phyloP scores from a whole-genome alignment of 345 rosid genomes.

The Durio zibethinus region DNA sequence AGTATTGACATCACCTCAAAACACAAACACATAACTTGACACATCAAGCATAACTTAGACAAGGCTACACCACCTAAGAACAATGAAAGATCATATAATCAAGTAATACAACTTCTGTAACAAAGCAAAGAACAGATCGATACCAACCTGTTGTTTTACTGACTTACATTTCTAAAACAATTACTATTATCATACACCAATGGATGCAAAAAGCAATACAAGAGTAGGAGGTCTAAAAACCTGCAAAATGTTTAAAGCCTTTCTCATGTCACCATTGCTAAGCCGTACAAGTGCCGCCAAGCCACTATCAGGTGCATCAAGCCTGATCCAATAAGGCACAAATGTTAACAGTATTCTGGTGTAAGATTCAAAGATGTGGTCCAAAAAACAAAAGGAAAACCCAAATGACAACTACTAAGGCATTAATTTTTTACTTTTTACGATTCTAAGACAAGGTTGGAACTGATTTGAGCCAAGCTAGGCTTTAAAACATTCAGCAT shows the following conservation, averaged over 20 bases:
- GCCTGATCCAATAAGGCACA: constrained; percentile 40
- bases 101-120: background rate
- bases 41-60: background rate
- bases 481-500: background rate
- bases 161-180: background rate
- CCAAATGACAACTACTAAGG: background rate
- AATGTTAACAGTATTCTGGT: background rate
- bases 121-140: background rate
- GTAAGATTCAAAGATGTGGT: background rate
- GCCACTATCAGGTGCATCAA: constrained; percentile 75
- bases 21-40: background rate
- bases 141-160: background rate
- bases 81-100: background rate
- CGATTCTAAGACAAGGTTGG: background rate
- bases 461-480: background rate
- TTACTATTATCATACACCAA: background rate
- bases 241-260: constrained; percentile 95
- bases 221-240: constrained; percentile 33
- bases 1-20: background rate
- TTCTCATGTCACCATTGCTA: constrained; percentile 98
- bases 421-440: background rate
- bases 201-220: background rate
- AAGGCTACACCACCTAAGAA: background rate
- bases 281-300: constrained; percentile 78
- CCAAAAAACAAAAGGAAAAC: constrained; percentile 2